Evolutionary conservation across 352 stramenopile genomes (phyloP).

Genomic region (Phytopythium boreale): DNA sequence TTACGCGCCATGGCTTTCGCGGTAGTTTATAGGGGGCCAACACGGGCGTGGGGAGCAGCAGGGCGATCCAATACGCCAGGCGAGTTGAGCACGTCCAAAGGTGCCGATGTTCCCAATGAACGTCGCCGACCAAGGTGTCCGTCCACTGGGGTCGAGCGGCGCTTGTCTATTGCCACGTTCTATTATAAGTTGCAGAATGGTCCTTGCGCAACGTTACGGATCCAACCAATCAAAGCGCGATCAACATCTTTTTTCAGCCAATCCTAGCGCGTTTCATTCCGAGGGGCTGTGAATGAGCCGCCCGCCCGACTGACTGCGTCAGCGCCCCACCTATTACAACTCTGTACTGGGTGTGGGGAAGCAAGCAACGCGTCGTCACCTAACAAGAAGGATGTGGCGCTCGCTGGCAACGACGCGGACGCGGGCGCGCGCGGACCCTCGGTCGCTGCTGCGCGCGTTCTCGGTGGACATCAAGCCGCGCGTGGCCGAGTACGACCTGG

Average conservation of each 20-base stretch:
- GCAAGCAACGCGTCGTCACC: neutral
- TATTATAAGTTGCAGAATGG: neutral
- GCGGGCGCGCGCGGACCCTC: slow-evolving; percentile 2
- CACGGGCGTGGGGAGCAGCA: neutral
- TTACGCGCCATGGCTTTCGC: slow-evolving; percentile 92
- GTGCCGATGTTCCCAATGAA: too few species aligned
- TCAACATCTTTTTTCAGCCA: neutral
- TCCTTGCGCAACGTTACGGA: neutral
- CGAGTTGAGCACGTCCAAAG: too few species aligned
- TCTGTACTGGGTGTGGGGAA: too few species aligned
- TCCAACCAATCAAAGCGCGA: neutral
- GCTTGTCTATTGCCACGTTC: neutral
- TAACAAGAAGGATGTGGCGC: neutral
- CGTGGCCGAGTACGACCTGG: slow-evolving; percentile 70
- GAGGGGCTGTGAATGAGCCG: neutral
- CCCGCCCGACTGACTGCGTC: neutral
- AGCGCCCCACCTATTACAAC: neutral
- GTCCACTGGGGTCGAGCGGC: neutral
- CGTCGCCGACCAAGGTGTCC: too few species aligned
- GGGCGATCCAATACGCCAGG: neutral
- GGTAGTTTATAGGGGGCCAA: too few species aligned
- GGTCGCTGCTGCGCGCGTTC: neutral
- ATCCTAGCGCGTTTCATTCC: neutral
- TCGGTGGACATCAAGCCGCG: slow-evolving; percentile 29
- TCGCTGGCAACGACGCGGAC: neutral